Percentiles rank a stretch among this genome's conserved stretches.
phyloP scores from a whole-genome alignment of 2,329 filamentous ascomycete genomes.

The Dactylellina leptospora region DNA sequence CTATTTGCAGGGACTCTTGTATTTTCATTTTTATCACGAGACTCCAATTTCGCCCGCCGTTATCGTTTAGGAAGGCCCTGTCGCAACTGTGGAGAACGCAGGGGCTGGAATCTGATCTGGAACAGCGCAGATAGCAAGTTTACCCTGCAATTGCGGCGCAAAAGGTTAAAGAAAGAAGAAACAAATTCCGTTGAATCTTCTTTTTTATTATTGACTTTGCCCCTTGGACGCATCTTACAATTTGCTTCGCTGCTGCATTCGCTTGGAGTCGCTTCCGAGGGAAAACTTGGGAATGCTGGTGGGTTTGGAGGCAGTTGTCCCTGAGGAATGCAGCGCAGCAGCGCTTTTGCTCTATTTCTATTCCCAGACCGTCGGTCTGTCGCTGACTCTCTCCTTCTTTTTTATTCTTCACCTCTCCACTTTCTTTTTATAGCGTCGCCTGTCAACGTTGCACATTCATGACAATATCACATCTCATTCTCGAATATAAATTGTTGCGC shows the following conservation, averaged over 20 bases:
- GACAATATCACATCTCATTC: no score
- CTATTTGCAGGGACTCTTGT: background rate
- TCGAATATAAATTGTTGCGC: no score
- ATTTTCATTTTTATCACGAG: conserved; percentile 10
- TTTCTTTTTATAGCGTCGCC: no score
- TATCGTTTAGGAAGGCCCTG: conserved; percentile 50
- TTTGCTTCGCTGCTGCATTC: conserved; percentile 4
- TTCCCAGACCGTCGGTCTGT: no score
- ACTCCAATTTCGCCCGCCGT: conserved; percentile 39
- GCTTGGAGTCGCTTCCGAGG: conserved; percentile 31
- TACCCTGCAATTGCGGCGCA: background rate
- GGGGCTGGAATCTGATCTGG: conserved; percentile 8
- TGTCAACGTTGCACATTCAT: no score
- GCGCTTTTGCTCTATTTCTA: no score
- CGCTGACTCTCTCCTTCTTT: background rate
- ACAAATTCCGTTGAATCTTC: background rate
- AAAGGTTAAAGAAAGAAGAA: background rate
- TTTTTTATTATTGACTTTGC: background rate
- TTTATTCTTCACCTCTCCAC: conserved; percentile 3
- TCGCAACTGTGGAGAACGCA: conserved; percentile 28
- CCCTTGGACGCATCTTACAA: conserved; percentile 3
- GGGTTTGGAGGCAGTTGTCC: no score
- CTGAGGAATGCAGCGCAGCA: background rate
- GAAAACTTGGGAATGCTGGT: background rate
- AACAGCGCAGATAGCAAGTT: background rate